A percentile compares a stretch with the other conserved stretches of the same genome.
Conservation (phyloP, 176 grass and related monocot genomes). For the Aegilops longissima region DNA sequence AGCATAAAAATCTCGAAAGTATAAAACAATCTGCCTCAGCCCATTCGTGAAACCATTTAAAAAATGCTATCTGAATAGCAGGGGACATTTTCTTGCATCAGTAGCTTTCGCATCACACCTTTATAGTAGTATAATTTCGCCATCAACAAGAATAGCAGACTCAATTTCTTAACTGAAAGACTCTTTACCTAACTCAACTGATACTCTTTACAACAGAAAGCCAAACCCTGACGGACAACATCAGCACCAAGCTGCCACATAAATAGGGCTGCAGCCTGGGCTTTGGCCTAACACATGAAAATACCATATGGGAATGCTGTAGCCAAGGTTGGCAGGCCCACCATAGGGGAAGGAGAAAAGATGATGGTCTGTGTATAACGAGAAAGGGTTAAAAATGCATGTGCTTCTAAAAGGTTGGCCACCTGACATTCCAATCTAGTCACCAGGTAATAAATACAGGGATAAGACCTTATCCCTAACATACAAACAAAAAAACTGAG, state of each 20-base stretch:
- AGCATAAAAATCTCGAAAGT: neutral
- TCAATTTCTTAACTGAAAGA: neutral
- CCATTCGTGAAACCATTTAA: neutral
- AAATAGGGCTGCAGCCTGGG: neutral
- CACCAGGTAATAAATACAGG: neutral
- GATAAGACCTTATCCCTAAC: neutral
- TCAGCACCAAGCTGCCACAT: neutral
- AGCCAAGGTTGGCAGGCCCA: neutral
- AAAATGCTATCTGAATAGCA: neutral
- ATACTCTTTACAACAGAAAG: neutral
- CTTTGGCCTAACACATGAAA: neutral
- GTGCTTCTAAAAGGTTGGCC: neutral
- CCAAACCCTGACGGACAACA: neutral
- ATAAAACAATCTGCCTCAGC: neutral
- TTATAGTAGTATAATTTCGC: neutral
- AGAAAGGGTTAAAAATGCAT: neutral
- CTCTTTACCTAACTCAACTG: neutral
- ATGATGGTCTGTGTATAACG: neutral
- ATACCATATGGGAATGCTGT: neutral
- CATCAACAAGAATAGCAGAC: neutral
- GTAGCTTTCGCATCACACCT: neutral
- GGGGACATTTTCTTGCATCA: neutral
- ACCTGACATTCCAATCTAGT: neutral
- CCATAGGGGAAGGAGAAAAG: neutral
- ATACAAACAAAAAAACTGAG: neutral